Percentiles rank a stretch among this genome's conserved stretches.
Conservation (phyloP, 2,329 filamentous ascomycete genomes). For the Hypomyces perniciosus region DNA sequence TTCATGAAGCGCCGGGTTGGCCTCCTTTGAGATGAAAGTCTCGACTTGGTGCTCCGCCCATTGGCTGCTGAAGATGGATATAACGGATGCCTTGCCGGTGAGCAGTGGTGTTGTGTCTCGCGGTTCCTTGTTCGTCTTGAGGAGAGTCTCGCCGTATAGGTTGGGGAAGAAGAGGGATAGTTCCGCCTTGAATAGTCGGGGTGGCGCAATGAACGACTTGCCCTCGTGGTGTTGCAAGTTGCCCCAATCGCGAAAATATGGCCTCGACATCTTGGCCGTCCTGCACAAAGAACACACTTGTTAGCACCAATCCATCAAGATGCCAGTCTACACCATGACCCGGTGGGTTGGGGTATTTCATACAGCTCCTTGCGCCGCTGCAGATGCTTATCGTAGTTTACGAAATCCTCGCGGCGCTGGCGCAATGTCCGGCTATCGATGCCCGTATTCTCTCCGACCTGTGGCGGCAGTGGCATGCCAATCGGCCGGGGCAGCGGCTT, state of each 20-base stretch:
- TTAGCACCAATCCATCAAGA: conserved; percentile 1
- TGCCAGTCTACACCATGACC: neutral
- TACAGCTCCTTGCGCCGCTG: conserved; percentile 70
- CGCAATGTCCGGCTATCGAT: conserved; percentile 60
- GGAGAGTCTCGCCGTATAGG: conserved; percentile 71
- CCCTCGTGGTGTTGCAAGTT: conserved; percentile 78
- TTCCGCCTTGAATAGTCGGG: conserved; percentile 75
- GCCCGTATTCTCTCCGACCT: conserved; percentile 75
- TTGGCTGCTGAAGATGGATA: conserved; percentile 72
- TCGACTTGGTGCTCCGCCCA: conserved; percentile 82
- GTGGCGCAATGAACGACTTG: conserved; percentile 85
- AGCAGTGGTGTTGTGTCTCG: conserved; percentile 72
- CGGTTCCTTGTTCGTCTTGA: conserved; percentile 43
- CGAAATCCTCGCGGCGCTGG: conserved; percentile 72
- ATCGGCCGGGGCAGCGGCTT: conserved; percentile 66
- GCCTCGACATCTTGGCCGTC: conserved; percentile 69
- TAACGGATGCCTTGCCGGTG: conserved; percentile 66
- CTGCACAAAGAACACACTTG: conserved; percentile 31
- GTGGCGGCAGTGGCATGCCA: conserved; percentile 69
- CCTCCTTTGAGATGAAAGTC: conserved; percentile 59
- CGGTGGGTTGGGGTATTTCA: conserved; percentile 15
- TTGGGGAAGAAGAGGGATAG: conserved; percentile 91
- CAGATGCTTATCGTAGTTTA: conserved; percentile 80
- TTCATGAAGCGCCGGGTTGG: conserved; percentile 65
- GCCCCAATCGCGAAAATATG: conserved; percentile 94